A percentile compares a stretch with the other conserved stretches of the same genome.
These are phyloP conservation scores for Albatrellus ellisii DNA, from an alignment of 768 basidiomycete genomes.

Conservation along the genomic window DNA sequence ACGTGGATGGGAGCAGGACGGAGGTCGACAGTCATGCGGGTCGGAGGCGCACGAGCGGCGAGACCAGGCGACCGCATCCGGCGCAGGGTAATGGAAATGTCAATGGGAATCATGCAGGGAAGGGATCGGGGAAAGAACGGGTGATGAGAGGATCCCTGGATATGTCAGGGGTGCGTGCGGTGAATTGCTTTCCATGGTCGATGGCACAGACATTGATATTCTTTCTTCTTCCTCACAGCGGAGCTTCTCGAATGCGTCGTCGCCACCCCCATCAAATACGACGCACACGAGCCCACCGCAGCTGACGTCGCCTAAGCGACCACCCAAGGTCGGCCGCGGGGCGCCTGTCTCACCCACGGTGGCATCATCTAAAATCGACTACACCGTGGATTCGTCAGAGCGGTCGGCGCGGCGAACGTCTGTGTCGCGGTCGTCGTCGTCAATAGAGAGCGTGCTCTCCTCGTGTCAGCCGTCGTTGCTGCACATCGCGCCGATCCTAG, in stretches of 20 bases:
- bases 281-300: conserved; percentile 1
- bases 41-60: conserved; percentile 10
- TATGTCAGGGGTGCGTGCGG: conserved; percentile 17
- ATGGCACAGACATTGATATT: neutral
- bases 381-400: conserved; percentile 8
- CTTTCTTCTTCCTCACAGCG: neutral
- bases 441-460: conserved; percentile 39
- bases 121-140: conserved; percentile 11
- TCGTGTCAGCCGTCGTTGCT: conserved; percentile 53
- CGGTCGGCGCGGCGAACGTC: conserved; percentile 9
- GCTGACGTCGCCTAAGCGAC: conserved; percentile 7
- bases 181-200: neutral
- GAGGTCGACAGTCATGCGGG: conserved; percentile 16
- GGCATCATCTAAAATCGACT: conserved; percentile 7
- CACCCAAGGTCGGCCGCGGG: conserved; percentile 9
- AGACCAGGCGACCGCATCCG: conserved; percentile 2
- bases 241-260: conserved; percentile 3
- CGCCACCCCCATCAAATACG: conserved; percentile 5
- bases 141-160: conserved; percentile 15
- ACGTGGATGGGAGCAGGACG: conserved; percentile 4
- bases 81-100: conserved; percentile 4
- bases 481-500: conserved; percentile 47
- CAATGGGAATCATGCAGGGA: conserved; percentile 12
- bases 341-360: conserved; percentile 3
- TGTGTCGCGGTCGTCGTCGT: conserved; percentile 26